phyloP scores from a whole-genome alignment of 129 eudicot species.

The Helichrysum umbraculigerum region DNA sequence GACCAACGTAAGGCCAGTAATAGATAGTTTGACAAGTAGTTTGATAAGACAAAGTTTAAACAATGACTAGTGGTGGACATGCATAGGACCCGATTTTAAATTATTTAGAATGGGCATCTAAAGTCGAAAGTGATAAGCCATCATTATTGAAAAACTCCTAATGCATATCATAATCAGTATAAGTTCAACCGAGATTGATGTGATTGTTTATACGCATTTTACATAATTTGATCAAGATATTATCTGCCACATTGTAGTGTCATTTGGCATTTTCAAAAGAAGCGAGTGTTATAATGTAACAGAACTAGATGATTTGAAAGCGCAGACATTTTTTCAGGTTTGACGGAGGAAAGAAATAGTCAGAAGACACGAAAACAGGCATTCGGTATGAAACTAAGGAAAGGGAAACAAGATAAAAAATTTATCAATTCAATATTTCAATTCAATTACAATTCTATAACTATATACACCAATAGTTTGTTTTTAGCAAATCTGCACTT shows the following conservation, averaged over 20 bases:
- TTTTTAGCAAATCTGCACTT: constrained; percentile 47
- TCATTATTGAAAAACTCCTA: neutral
- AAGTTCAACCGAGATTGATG: neutral
- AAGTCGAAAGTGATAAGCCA: neutral
- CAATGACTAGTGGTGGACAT: neutral
- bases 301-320: neutral
- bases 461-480: constrained; percentile 59
- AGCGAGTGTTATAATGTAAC: neutral
- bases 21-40: neutral
- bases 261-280: neutral
- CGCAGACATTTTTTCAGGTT: neutral
- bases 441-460: constrained; percentile 39
- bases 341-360: neutral
- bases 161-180: neutral
- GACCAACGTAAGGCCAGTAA: neutral
- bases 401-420: constrained; percentile 24
- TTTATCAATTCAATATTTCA: constrained; percentile 15
- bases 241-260: too few species aligned
- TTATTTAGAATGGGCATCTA: neutral
- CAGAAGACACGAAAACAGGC: neutral
- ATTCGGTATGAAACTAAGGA: constrained; percentile 7
- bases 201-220: neutral
- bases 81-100: neutral
- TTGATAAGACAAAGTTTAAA: constrained; percentile 7
- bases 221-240: too few species aligned